Evolutionary conservation across 2,329 filamentous ascomycete genomes (phyloP).

Genomic region (Atkinsonella hypoxylon): DNA sequence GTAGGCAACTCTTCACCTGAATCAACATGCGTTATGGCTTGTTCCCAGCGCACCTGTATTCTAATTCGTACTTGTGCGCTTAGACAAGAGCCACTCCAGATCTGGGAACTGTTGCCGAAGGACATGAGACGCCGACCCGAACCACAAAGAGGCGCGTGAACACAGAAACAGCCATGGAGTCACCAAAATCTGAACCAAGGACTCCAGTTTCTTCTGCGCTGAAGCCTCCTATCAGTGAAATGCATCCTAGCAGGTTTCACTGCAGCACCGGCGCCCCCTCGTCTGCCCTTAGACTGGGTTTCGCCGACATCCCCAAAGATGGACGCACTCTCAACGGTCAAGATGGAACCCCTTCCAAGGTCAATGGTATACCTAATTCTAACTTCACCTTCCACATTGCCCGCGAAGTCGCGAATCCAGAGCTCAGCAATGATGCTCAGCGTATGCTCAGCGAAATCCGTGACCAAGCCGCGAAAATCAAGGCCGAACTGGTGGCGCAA

Average conservation of each 20-base stretch:
- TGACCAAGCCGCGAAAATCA: conserved; percentile 59
- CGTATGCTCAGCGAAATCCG: conserved; percentile 55
- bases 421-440: conserved; percentile 49
- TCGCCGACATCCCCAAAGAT: conserved; percentile 57
- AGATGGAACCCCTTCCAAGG: conserved; percentile 49
- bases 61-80: conserved; percentile 1
- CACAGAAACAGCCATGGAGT: conserved; percentile 16
- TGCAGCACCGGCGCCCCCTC: conserved; percentile 65
- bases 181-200: conserved; percentile 26
- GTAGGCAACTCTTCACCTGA: conserved; percentile 15
- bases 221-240: conserved; percentile 65
- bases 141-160: conserved; percentile 12
- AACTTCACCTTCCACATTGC: conserved; percentile 61
- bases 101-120: conserved; percentile 32
- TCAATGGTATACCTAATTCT: conserved; percentile 36
- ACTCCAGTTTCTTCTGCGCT: conserved; percentile 57
- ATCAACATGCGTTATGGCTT: background rate
- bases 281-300: conserved; percentile 71
- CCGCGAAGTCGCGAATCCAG: conserved; percentile 34
- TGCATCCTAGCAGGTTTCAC: conserved; percentile 82
- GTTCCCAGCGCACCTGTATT: background rate
- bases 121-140: conserved; percentile 24
- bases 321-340: conserved; percentile 23
- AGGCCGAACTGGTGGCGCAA: conserved; percentile 52
- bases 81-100: conserved; percentile 21